Evolutionary conservation across 1,284 basidiomycete genomes (phyloP), one percentile per base, ranked within the genome.

Genomic region (Papiliotrema terrestris): DNA sequence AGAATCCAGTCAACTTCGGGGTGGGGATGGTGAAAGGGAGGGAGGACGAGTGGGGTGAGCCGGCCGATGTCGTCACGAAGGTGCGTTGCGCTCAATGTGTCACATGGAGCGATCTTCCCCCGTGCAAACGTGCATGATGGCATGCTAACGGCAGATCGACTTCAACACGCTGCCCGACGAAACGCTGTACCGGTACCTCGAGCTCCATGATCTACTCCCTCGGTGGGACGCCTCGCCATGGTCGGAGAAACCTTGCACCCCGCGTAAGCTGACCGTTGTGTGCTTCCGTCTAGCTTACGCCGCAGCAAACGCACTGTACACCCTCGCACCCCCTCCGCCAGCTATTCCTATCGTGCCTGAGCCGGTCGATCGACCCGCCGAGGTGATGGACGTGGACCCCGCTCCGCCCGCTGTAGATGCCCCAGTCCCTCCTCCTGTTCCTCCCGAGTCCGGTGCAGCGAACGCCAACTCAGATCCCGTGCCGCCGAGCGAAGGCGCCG

Each of bases 181-280:
- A 26, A 65, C 71, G 2, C 57, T 75, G 23, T 74, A 75, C 60
- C 54, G 59, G 42, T 75, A 75, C 48, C 60, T 75, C 26, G 71
- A 73, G 52, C 42, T 55, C 15, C 65, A 74, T 49, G 73, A 75
- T 46, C 62, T 75, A 5, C 54, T 74, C 44, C 73, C 73, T 0
- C 58, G 66, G 45, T 75, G 69, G 69, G 64, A 68, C 39, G 60
- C 64, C 5, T 73, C 71, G 17, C 73, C 73, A 6, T 75, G 73
- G 73, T 71, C 68, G 17, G 73, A 75, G 55, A 62, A 68, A 15
- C 69, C 71, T 1, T 69, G 68, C 51, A 68, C 61, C 15, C 69
- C 71, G 32, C 73, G 73, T 75, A 25, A 59, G 70, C 65, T 14
- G 5, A 15, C 14, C 43, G 4, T 3, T 23, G n/a, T 22, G 6